Conservation (phyloP, 2,329 filamentous ascomycete species). For the Botrytis squamosa region DNA sequence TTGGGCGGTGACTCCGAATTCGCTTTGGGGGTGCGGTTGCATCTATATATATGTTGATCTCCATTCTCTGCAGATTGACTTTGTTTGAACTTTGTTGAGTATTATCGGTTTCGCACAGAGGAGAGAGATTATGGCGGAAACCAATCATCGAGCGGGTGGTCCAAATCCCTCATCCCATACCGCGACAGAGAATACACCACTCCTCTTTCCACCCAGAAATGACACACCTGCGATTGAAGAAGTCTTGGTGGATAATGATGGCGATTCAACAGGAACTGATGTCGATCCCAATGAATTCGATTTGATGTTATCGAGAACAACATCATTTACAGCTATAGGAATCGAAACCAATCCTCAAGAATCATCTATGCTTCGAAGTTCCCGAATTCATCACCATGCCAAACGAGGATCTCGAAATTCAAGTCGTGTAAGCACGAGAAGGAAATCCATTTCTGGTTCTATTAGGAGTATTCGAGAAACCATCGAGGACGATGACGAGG, state of each 20-base stretch:
- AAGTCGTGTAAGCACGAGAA: conserved; percentile 29
- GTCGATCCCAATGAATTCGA: conserved; percentile 38
- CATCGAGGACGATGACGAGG: conserved; percentile 22
- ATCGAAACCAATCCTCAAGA: conserved; percentile 37
- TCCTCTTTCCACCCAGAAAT: conserved; percentile 22
- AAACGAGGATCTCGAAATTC: conserved; percentile 24
- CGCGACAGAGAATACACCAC: conserved; percentile 17
- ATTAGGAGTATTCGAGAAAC: conserved; percentile 25
- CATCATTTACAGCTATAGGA: conserved; percentile 35
- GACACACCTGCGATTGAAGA: conserved; percentile 20
- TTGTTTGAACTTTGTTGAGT: not conserved
- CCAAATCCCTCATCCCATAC: not conserved
- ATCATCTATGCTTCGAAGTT: conserved; percentile 36
- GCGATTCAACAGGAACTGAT: conserved; percentile 43
- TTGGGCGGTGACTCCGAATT: not conserved
- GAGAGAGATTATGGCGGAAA: not conserved
- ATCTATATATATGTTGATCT: not conserved
- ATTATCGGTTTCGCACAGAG: not conserved
- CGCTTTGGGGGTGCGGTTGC: no score
- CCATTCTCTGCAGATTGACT: not conserved
- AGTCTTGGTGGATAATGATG: conserved; percentile 24
- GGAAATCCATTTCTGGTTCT: conserved; percentile 29
- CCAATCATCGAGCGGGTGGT: not conserved
- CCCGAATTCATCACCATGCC: conserved; percentile 31
- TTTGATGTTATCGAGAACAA: conserved; percentile 33